Base-by-base conservation (phyloP, 257 asterid species). In the Capsicum baccatum region DNA sequence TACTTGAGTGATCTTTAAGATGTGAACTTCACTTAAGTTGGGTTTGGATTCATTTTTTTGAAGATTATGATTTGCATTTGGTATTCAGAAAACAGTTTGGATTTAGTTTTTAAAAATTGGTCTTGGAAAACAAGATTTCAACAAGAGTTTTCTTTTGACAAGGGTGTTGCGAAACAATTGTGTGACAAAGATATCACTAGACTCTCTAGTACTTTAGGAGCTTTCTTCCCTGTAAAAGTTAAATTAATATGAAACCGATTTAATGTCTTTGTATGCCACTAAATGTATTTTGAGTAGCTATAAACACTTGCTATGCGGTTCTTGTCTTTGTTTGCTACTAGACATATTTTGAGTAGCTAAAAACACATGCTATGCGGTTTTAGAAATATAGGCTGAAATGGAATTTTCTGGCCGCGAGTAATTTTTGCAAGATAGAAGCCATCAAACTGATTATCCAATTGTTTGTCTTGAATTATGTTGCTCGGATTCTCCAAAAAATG, bases 361-460 rank as follows among this genome's bases (percentile, higher is more conserved):
- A 13, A 76, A 26, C 63, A 76, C 17, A 54, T 15, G 14, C 37
- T 52, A 52, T 26, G 48, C n/a, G 79, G 58, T 47, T 71, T 14
- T 17, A 44, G 37, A 6, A 71, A 73, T 16, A 12, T 10, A 48
- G 80, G 80, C 44, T 0, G n/a, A 48, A 71, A 71, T 73, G 42
- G 12, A 8, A 48, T 48, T 73, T 12, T 19, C 42, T 19, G 37
- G 33, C 33, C 13, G 73, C 12, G 73, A 57, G 15, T 33, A 0
- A 19, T 54, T 76, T 76, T 13, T 76, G 63, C 60, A 47, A 48
- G 5, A 47, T 44, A 47, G 35, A 56, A 52, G 63, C 62, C 10
- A 54, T 76, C 81, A 76, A 52, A 76, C 17, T 48, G 42, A 73
- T 48, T 19, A 19, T 73, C 80, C 50, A n/a, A 73, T 73, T 48